Evolutionary conservation across 495 filamentous ascomycete species (phyloP), one percentile per base, ranked within the genome.

Genomic region (Penicillium odoratum): DNA sequence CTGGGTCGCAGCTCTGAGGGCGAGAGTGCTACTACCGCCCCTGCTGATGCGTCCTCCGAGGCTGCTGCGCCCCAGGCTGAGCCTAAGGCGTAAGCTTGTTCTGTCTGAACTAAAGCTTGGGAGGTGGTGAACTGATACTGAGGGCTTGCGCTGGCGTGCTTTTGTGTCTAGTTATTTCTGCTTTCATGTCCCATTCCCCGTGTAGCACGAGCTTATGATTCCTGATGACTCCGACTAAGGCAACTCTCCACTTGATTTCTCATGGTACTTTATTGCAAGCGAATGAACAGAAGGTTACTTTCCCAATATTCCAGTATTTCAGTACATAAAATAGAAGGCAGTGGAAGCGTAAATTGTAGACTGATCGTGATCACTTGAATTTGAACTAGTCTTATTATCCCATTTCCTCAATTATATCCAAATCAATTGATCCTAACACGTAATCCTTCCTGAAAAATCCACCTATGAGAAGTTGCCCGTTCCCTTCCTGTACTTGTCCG

Each of bases 1-100:
- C 85, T 85, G 29, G 76, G 82, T 56, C 92, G 81, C 81, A 80
- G 68, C 57, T 73, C 60, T 69, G 81, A 53, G 73, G 74, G 56
- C 68, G 77, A 61, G 50, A 51, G 63, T 48, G 61, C 53, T 29
- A 46, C 56, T 46, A 46, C 55, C 47, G 65, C 48, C 49, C 56
- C 60, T 62, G 43, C 55, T 7, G 33, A 60, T 36, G 58, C 60
- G n/a, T 51, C 69, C 9, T 65, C 59, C 38, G 54, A 65, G 51
- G 64, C 67, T 52, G 53, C 67, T 43, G 67, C 72, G 55, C 62
- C 65, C n/a, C 64, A 65, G 28, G 59, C 67, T 43, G 67, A 74
- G 55, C 64, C 65, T 13, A 74, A 72, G 66, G 63, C 62, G 4
- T 74, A 62, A 64, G 49, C 13, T 45, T 33, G 11, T 4, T 42